Percentiles rank a stretch among this genome's conserved stretches.
Conservation (phyloP, 768 basidiomycete genomes). For the Neoboletus brunneissimus region DNA sequence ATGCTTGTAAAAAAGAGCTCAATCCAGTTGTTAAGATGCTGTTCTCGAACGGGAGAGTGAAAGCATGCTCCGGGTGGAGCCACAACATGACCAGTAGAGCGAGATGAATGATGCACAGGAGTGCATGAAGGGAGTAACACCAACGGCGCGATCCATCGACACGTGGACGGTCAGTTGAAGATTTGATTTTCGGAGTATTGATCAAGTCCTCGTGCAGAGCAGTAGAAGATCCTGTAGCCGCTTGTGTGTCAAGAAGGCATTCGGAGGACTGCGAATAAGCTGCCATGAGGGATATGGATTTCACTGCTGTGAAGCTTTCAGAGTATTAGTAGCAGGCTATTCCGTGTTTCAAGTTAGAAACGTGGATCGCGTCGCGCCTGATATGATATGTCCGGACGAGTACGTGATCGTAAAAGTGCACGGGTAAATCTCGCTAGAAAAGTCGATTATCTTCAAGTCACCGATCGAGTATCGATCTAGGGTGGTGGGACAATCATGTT, state of each 20-base stretch:
- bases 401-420: too few relatives aligned
- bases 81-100: background rate
- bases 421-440: too few relatives aligned
- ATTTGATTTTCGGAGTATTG: background rate
- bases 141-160: background rate
- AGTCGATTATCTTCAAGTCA: too few relatives aligned
- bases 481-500: too few relatives aligned
- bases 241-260: background rate
- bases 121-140: background rate
- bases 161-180: background rate
- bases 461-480: too few relatives aligned
- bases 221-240: background rate
- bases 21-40: background rate
- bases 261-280: background rate
- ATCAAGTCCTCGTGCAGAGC: background rate
- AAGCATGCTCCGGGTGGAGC: background rate
- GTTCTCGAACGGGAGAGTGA: background rate
- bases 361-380: too few relatives aligned
- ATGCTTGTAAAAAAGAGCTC: background rate
- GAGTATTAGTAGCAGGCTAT: too few relatives aligned
- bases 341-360: too few relatives aligned
- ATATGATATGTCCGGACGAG: too few relatives aligned
- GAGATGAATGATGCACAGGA: background rate
- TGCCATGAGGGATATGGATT: background rate
- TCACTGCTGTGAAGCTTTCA: background rate